A percentile compares a stretch with the other conserved stretches of the same genome.
Conservation (phyloP, 2,329 filamentous ascomycete genomes). For the Microdochium trichocladiopsis region DNA sequence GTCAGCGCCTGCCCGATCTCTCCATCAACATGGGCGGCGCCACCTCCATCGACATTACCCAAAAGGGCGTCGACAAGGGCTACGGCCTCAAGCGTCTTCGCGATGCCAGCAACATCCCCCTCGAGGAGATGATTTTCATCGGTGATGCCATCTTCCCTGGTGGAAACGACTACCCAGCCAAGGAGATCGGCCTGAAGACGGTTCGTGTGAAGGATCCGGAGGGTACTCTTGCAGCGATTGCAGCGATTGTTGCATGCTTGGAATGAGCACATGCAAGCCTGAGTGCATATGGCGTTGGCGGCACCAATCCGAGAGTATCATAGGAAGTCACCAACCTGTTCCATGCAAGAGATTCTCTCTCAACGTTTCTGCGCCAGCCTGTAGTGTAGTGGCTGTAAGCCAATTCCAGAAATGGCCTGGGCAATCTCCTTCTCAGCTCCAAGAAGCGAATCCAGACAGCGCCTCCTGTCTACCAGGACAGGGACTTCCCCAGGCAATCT, state of each 20-base stretch:
- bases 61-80: constrained; percentile 29
- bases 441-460: too few relatives aligned
- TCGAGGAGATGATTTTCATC: constrained; percentile 31
- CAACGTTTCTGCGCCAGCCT: too few relatives aligned
- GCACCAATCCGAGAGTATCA: neutral
- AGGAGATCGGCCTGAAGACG: constrained; percentile 18
- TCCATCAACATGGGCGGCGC: constrained; percentile 33
- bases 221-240: constrained; percentile 12
- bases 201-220: constrained; percentile 12
- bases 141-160: constrained; percentile 31
- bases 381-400: too few relatives aligned
- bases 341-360: too few relatives aligned
- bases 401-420: too few relatives aligned
- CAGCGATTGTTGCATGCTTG: constrained; percentile 11
- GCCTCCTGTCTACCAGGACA: too few relatives aligned
- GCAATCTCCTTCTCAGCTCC: too few relatives aligned
- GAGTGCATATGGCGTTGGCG: neutral
- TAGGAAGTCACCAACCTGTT: too few relatives aligned
- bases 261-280: neutral
- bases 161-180: constrained; percentile 29
- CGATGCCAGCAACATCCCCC: constrained; percentile 20
- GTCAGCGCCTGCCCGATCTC: constrained; percentile 23
- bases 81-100: constrained; percentile 18
- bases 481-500: too few relatives aligned
- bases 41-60: constrained; percentile 30